phyloP scores from a whole-genome alignment of 2,329 filamentous ascomycete genomes.

The Penicillium sp. region DNA sequence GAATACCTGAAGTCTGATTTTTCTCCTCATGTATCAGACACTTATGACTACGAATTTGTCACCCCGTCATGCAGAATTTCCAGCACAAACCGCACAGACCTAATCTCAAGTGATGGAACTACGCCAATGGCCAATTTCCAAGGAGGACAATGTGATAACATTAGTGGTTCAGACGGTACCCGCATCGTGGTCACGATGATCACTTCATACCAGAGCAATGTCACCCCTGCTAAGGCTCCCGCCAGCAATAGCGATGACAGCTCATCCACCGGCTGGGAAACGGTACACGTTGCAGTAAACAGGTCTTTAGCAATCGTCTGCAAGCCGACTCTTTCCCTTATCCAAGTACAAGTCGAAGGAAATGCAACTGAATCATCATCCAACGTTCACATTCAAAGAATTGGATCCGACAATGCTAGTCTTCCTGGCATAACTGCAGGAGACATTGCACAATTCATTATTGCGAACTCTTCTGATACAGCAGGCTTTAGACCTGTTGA shows the following conservation, averaged over 20 bases:
- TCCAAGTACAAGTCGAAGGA: conserved; percentile 1
- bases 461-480: background rate
- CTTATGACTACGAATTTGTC: background rate
- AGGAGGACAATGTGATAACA: background rate
- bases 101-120: background rate
- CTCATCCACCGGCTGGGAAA: background rate
- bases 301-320: background rate
- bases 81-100: too few relatives aligned
- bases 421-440: background rate
- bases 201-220: background rate
- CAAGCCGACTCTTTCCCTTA: background rate
- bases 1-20: background rate
- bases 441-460: background rate
- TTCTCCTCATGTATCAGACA: background rate
- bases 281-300: background rate
- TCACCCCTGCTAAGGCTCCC: background rate
- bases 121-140: background rate
- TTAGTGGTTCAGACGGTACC: background rate
- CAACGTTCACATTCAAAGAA: background rate
- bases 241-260: background rate
- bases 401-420: background rate
- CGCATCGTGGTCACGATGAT: conserved; percentile 1
- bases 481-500: conserved; percentile 6
- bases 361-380: conserved; percentile 5
- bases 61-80: conserved; percentile 9